Conservation (phyloP, 2,329 filamentous ascomycete genomes). For the Aureobasidium sp. region DNA sequence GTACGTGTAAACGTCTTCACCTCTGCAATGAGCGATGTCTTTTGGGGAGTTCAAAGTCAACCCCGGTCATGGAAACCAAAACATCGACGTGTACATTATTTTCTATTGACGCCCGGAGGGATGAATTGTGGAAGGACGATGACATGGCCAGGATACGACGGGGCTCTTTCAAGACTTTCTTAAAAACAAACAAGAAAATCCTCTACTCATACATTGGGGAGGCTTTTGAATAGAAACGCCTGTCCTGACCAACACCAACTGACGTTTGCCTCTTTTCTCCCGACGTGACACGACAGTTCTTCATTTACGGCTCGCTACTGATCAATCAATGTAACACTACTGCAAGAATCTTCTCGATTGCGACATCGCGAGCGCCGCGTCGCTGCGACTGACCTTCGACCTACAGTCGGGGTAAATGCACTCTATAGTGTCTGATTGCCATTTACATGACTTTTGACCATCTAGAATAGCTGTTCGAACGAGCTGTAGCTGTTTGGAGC, state of each 20-base stretch:
- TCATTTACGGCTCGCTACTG: not conserved
- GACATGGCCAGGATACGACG: conserved; percentile 13
- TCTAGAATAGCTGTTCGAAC: not conserved
- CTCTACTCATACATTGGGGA: conserved; percentile 10
- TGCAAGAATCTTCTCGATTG: not conserved
- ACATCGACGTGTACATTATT: conserved; percentile 14
- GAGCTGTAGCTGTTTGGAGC: conserved; percentile 9
- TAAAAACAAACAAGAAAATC: conserved; percentile 13
- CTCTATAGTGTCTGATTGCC: not conserved
- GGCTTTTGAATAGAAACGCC: conserved; percentile 2
- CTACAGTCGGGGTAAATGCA: not conserved
- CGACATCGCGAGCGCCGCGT: not conserved
- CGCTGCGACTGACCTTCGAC: not conserved
- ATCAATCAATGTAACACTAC: not conserved
- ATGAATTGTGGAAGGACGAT: conserved; percentile 8
- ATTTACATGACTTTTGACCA: not conserved
- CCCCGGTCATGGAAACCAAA: conserved; percentile 11
- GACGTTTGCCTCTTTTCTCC: not conserved
- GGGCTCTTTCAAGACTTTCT: conserved; percentile 11
- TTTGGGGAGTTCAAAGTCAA: conserved; percentile 7
- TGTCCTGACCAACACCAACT: conserved; percentile 2
- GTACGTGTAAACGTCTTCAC: conserved; percentile 28
- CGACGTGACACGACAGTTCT: conserved; percentile 4
- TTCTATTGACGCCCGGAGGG: conserved; percentile 12
- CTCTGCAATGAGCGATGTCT: conserved; percentile 8